phyloP scores from a whole-genome alignment of 208 protist species.

The Trypanosoma melophagium region DNA sequence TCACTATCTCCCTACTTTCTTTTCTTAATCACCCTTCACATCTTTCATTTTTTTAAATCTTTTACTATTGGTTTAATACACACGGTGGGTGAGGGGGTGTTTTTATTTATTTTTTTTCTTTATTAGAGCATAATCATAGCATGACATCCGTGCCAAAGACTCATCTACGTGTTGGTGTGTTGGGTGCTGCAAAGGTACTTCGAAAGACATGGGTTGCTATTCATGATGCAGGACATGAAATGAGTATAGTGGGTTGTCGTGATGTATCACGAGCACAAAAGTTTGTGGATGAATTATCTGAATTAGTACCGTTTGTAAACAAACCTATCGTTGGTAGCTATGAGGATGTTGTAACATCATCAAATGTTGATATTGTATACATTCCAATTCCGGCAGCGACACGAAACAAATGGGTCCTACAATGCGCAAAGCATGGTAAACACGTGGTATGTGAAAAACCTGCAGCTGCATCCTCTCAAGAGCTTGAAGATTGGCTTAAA shows the following conservation, averaged over 20 bases:
- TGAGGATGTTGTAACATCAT: constrained; percentile 46
- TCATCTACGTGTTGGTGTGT: constrained; percentile 46
- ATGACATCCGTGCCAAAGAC: constrained; percentile 5
- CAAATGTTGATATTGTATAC: constrained; percentile 70
- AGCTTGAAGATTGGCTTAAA: constrained; percentile 53
- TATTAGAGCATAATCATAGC: too few relatives aligned
- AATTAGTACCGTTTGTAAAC: background rate
- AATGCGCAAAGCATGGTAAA: constrained; percentile 58
- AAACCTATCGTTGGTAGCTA: constrained; percentile 43
- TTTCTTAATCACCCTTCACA: too few relatives aligned
- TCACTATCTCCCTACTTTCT: too few relatives aligned
- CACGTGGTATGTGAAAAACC: constrained; percentile 78
- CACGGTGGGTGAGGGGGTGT: background rate
- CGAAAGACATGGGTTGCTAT: constrained; percentile 44
- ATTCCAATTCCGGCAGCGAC: constrained; percentile 54
- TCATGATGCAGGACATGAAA: constrained; percentile 38
- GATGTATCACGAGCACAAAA: constrained; percentile 29
- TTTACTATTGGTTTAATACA: too few relatives aligned
- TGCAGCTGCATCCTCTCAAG: constrained; percentile 29
- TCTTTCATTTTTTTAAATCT: too few relatives aligned
- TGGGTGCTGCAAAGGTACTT: constrained; percentile 42
- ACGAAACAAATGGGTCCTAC: constrained; percentile 53
- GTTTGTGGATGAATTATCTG: constrained; percentile 29
- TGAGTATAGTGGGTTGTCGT: constrained; percentile 48
- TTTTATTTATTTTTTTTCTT: background rate